Evolutionary conservation across 2,329 filamentous ascomycete species (phyloP).

Genomic region (Fusarium dlaminii): DNA sequence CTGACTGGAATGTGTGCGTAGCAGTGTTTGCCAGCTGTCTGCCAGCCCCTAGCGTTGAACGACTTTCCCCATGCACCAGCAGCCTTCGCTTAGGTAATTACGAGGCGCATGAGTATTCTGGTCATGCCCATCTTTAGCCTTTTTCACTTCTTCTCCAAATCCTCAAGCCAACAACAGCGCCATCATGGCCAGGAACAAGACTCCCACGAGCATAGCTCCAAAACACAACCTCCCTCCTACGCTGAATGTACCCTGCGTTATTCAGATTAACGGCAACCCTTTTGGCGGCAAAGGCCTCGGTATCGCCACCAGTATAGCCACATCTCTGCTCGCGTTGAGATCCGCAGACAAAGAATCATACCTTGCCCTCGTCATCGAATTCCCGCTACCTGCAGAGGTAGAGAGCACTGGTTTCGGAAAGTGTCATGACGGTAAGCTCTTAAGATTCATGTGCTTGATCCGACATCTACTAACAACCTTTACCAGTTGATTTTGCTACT

Average conservation of each 20-base stretch:
- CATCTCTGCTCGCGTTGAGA: accelerated
- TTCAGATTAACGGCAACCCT: accelerated
- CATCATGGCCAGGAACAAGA: not conserved
- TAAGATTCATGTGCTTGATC: accelerated
- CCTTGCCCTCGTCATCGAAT: not conserved
- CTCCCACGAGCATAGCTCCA: not conserved
- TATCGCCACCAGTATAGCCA: not conserved
- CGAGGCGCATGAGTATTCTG: accelerated
- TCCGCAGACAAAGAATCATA: not conserved
- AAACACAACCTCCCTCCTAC: not conserved
- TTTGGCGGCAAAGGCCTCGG: not conserved
- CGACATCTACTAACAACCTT: not conserved
- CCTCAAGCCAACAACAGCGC: not conserved
- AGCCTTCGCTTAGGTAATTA: not conserved
- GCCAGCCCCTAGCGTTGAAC: not conserved
- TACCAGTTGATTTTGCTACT: not conserved
- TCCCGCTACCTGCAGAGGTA: not conserved
- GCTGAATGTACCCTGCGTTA: not conserved
- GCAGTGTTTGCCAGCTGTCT: not conserved
- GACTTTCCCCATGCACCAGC: accelerated
- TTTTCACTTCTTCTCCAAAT: not conserved
- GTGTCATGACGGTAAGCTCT: not conserved
- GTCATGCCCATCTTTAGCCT: accelerated
- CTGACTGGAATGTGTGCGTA: not conserved
- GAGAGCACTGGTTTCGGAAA: not conserved